A percentile compares a stretch with the other conserved stretches of the same genome.
phyloP scores from a whole-genome alignment of 805 yeast species.

The Candida coleopterorum region DNA sequence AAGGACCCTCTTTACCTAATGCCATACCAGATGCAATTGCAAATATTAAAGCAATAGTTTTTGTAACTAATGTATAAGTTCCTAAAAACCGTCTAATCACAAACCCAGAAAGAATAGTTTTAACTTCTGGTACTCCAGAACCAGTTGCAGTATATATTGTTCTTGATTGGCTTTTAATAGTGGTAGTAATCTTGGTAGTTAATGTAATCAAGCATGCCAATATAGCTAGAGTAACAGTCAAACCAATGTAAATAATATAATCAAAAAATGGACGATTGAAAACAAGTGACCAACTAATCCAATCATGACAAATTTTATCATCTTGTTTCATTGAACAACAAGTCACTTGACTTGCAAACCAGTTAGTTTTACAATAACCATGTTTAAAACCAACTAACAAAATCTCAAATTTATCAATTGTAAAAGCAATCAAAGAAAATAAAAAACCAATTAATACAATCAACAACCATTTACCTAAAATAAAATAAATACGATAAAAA shows the following conservation, averaged over 20 bases:
- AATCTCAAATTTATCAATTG: slow-evolving; percentile 44
- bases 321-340: slow-evolving; percentile 33
- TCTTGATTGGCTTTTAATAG: slow-evolving; percentile 21
- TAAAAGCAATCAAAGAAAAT: slow-evolving; percentile 47
- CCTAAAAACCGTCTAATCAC: slow-evolving; percentile 52
- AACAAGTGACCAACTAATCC: slow-evolving; percentile 43
- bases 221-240: slow-evolving; percentile 40
- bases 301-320: slow-evolving; percentile 29
- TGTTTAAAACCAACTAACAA: slow-evolving; percentile 46
- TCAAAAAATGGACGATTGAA: slow-evolving; percentile 22
- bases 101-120: slow-evolving; percentile 55
- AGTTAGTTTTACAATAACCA: slow-evolving; percentile 46
- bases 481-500: slow-evolving; percentile 25
- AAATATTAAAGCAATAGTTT: slow-evolving; percentile 43
- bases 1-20: slow-evolving; percentile 60
- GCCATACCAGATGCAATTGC: slow-evolving; percentile 56
- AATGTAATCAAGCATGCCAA: slow-evolving; percentile 43
- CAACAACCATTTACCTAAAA: slow-evolving; percentile 46
- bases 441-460: slow-evolving; percentile 41
- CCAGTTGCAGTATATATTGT: slow-evolving; percentile 50
- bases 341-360: slow-evolving; percentile 38
- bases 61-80: slow-evolving; percentile 44
- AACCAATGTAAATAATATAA: slow-evolving; percentile 29
- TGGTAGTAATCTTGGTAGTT: slow-evolving; percentile 35
- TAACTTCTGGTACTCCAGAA: slow-evolving; percentile 60